A percentile compares a stretch with the other conserved stretches of the same genome.
Conservation (phyloP, 306 rosid genomes). For the Quercus aquifolioides region DNA sequence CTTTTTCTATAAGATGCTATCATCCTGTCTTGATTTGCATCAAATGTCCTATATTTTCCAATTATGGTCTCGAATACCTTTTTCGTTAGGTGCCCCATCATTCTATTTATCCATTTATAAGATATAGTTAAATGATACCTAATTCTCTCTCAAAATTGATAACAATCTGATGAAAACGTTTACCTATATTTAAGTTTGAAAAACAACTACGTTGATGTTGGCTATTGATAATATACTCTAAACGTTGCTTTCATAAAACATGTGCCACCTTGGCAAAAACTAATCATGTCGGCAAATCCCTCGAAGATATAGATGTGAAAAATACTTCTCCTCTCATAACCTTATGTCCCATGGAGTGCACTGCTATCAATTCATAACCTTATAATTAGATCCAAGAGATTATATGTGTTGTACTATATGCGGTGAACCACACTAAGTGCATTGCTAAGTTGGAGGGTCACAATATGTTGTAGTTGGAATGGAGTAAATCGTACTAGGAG, state of each 20-base stretch:
- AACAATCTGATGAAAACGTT: neutral
- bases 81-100: conserved; percentile 25
- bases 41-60: neutral
- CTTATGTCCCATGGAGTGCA: neutral
- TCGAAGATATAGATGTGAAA: neutral
- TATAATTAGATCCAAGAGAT: neutral
- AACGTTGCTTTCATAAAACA: neutral
- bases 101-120: neutral
- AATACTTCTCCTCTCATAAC: neutral
- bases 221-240: neutral
- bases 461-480: neutral
- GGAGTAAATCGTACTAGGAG: neutral
- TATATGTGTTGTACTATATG: neutral
- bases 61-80: neutral
- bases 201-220: neutral
- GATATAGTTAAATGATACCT: neutral
- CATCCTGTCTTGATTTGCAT: neutral
- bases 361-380: neutral
- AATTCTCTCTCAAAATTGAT: neutral
- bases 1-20: too few species aligned
- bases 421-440: neutral
- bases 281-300: neutral
- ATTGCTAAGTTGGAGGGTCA: neutral
- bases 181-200: neutral
- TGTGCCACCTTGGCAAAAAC: neutral